Base-by-base conservation (phyloP, 2,329 filamentous ascomycete genomes). In the Alternaria infectoria region DNA sequence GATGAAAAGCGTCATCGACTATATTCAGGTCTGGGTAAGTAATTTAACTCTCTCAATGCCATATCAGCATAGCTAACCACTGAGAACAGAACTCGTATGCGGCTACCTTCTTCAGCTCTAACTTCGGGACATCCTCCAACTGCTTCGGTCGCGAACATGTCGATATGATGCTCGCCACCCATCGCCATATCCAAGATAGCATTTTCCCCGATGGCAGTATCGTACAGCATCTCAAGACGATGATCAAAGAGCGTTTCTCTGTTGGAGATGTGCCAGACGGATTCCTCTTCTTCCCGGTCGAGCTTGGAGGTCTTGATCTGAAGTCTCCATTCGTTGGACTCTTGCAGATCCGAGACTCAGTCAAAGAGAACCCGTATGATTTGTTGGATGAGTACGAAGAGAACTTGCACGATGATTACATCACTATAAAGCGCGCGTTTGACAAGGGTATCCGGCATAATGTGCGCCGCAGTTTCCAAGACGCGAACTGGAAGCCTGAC, bases 21-120 rank as follows among this genome's bases (percentile, higher is more conserved):
- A 74, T 67, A 72, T 79, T 15, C 75, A 78, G 57, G 56, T 36
- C 19, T 65, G 63, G 61, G 67, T 66, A 64, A 26, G 60, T 51
- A n/a, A n/a, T n/a, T n/a, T n/a, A n/a, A n/a, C n/a, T n/a, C n/a
- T n/a, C n/a, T n/a, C n/a, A n/a, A n/a, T n/a, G n/a, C n/a, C n/a
- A n/a, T n/a, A n/a, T n/a, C n/a, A n/a, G n/a, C n/a, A n/a, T n/a
- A n/a, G n/a, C n/a, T n/a, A n/a, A n/a, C n/a, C n/a, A n/a, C n/a
- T n/a, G n/a, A 78, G 82, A 0, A 40, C 86, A 85, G 86, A 87
- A 88, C 65, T 81, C 82, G 0, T 87, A 86, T 64, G 84, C 81
- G 1, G 79, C 78, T 3, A 83, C 81, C 0, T 88, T 87, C 77
- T 85, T 88, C 73, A 79, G 80, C 4, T 82, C 81, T 15, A 87